phyloP scores from a whole-genome alignment of 1,139 yeast genomes.

The Pichia sp. region DNA sequence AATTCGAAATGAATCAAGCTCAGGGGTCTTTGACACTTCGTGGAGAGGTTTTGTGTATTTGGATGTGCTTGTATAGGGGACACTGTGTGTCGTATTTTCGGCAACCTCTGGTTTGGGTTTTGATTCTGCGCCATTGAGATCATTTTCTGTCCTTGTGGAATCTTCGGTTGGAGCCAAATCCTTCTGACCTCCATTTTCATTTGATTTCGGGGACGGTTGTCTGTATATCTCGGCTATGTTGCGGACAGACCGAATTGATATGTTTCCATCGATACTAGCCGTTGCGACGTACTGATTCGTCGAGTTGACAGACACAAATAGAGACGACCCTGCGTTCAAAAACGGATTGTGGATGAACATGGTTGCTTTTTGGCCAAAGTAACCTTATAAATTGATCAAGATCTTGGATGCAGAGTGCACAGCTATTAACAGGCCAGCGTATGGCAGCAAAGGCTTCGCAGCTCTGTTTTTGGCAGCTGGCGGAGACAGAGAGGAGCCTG shows the following conservation, averaged over 20 bases:
- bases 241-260: slow-evolving; percentile 24
- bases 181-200: not conserved
- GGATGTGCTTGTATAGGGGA: not conserved
- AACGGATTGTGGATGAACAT: slow-evolving; percentile 15
- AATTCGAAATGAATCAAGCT: slow-evolving; percentile 20
- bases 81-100: not conserved
- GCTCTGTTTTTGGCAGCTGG: too few relatives aligned
- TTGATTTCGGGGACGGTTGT: not conserved
- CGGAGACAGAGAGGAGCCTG: not conserved
- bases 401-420: too few relatives aligned
- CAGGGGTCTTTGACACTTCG: slow-evolving; percentile 17
- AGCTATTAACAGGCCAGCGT: too few relatives aligned
- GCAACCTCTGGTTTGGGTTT: too few relatives aligned
- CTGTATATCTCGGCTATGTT: slow-evolving; percentile 12
- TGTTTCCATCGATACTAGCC: slow-evolving; percentile 30
- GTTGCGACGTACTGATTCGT: slow-evolving; percentile 29
- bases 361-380: not conserved
- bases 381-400: too few relatives aligned
- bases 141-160: too few relatives aligned
- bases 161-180: not conserved
- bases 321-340: slow-evolving; percentile 14
- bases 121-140: too few relatives aligned
- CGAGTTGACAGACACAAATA: slow-evolving; percentile 27
- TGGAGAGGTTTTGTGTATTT: slow-evolving; percentile 1
- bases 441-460: too few relatives aligned